Evolutionary conservation across 441 rosid genomes (phyloP), one percentile per base, ranked within the genome.

Genomic region (Geranium incanum): DNA sequence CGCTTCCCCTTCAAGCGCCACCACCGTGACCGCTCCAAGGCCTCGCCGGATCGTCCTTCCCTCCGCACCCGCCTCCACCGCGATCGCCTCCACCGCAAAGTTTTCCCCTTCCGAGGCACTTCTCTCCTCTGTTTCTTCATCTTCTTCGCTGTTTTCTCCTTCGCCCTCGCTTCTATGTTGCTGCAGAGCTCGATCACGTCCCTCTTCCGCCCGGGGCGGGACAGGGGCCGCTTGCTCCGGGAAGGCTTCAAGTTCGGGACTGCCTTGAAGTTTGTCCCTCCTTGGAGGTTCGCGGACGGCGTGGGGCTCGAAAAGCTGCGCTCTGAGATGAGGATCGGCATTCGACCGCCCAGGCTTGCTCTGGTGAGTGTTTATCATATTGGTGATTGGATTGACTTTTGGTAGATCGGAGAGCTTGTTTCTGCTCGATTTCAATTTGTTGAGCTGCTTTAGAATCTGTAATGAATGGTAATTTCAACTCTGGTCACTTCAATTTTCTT

Each of bases 311-410:
- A 88, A 81, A 79, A 71, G 38, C 66, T 81, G 70, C 83, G 95
- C 43, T 74, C 80, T 50, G 70, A 72, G 68, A 68, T 72, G 8
- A 86, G 92, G 85, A 81, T 91, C 55, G 97, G 98, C 3, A 74
- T 93, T 76, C 97, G 99, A 66, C 74, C 91, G 19, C 98, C 97
- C 0, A 85, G 89, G 75, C 89, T 95, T 18, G 97, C 93, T 71
- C 80, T 91, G 45, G 99, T 95, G 78, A 93, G 99, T 84, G 60
- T 43, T 28, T 41, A 28, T 12, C 68, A 16, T 36, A 68, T 68
- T 36, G 23, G 66, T 36, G 43, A 69, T 16, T 72, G 67, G 59
- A 12, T 43, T 59, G 64, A 59, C 64, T 59, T 59, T 59, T 28
- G 33, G 19, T 59, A 19, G 12, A 59, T 18, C 19, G 64, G 64